Percentiles rank a stretch among this genome's conserved stretches.
Conservation (phyloP, 108 stramenopile genomes). For the Nannochloropsis gaditana region DNA sequence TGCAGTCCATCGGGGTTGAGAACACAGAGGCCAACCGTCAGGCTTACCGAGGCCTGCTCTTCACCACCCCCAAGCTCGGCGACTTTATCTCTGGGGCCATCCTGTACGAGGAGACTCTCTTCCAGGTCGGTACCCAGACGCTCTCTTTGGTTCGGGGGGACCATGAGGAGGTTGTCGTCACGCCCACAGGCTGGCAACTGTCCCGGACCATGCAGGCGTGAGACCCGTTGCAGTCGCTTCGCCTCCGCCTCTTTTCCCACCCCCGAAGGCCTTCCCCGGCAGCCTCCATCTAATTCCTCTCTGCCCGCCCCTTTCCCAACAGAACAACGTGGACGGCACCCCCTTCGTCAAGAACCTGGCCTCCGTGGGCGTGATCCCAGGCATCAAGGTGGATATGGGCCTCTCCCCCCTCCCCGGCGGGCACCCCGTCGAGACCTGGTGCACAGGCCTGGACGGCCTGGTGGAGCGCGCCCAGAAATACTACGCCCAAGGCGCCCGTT, state of each 20-base stretch:
- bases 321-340: slow-evolving; percentile 59
- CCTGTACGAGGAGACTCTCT: slow-evolving; percentile 81
- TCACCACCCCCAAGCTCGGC: slow-evolving; percentile 60
- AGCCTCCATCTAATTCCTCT: no score
- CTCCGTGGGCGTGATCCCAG: slow-evolving; percentile 70
- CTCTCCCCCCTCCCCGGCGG: slow-evolving; percentile 54
- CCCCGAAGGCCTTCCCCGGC: neutral
- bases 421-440: slow-evolving; percentile 76
- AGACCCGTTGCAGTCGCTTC: neutral
- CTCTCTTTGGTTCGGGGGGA: no score
- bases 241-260: neutral
- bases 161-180: no score
- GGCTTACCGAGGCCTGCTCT: slow-evolving; percentile 62
- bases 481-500: slow-evolving; percentile 74
- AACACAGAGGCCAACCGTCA: slow-evolving; percentile 77
- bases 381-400: slow-evolving; percentile 73
- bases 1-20: slow-evolving; percentile 50
- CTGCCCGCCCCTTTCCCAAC: neutral
- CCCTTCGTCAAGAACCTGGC: slow-evolving; percentile 70
- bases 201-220: no score
- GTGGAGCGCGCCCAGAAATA: slow-evolving; percentile 72
- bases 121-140: slow-evolving; percentile 22
- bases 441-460: slow-evolving; percentile 77
- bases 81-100: slow-evolving; percentile 76
- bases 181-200: no score